Conservation (phyloP, 495 filamentous ascomycete genomes). For the Daldinia decipiens region DNA sequence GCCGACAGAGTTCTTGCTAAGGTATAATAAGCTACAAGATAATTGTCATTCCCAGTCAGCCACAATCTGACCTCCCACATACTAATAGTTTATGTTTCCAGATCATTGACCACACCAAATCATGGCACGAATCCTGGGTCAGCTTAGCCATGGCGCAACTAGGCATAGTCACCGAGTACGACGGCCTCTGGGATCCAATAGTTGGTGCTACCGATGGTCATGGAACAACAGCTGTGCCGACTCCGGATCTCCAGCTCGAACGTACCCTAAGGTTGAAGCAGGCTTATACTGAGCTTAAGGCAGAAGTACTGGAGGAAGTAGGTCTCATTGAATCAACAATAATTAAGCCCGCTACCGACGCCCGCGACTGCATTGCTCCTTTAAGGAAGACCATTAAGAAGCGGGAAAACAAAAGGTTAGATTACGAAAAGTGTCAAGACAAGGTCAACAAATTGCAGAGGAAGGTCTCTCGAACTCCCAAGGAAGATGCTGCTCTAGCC, state of each 20-base stretch:
- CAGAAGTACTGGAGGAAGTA: constrained; percentile 80
- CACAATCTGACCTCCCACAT: background rate
- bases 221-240: constrained; percentile 66
- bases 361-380: constrained; percentile 75
- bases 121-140: constrained; percentile 88
- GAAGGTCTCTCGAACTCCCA: constrained; percentile 76
- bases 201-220: constrained; percentile 66
- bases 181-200: constrained; percentile 85
- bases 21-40: constrained; percentile 58
- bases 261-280: constrained; percentile 74
- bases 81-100: constrained; percentile 48
- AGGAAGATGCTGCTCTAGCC: constrained; percentile 78
- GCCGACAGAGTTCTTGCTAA: constrained; percentile 79
- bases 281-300: constrained; percentile 77
- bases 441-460: constrained; percentile 75
- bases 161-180: constrained; percentile 74
- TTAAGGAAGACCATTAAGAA: constrained; percentile 94
- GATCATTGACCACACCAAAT: constrained; percentile 83
- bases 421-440: constrained; percentile 84
- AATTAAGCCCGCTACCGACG: constrained; percentile 75
- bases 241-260: constrained; percentile 70
- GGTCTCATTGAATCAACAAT: constrained; percentile 76
- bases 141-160: constrained; percentile 77
- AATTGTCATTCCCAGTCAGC: constrained; percentile 1
- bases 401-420: constrained; percentile 86